Conservation (phyloP, 2,329 filamentous ascomycete genomes). For the Fusarium xylarioides region DNA sequence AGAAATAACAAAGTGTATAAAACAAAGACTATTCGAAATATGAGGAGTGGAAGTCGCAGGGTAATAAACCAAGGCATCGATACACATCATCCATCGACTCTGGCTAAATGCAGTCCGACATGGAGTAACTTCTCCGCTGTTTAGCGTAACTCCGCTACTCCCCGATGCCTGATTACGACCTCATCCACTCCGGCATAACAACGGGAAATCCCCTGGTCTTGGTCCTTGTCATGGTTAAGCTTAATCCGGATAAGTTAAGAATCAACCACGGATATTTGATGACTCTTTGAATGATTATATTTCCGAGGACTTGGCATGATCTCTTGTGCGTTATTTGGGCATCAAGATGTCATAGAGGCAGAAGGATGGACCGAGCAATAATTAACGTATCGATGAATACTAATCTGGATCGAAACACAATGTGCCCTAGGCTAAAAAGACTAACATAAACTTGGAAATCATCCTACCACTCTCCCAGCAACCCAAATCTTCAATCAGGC, state of each 20-base stretch:
- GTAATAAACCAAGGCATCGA: background rate
- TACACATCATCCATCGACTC: background rate
- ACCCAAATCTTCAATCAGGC: too few relatives aligned
- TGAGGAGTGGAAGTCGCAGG: background rate
- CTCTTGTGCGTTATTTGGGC: fast-evolving
- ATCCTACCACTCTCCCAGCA: fast-evolving
- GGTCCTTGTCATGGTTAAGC: background rate
- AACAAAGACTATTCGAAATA: background rate
- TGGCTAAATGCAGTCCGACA: background rate
- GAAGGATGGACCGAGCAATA: background rate
- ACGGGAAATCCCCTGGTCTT: background rate
- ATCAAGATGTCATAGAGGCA: background rate
- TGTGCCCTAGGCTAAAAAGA: too few relatives aligned
- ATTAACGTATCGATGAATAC: background rate
- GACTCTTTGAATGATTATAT: background rate
- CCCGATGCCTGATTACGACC: background rate
- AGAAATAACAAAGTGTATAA: fast-evolving
- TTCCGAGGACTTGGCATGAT: too few relatives aligned
- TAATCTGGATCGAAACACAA: background rate
- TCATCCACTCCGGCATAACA: background rate
- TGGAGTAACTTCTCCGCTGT: background rate
- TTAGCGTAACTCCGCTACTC: background rate
- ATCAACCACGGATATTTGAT: background rate
- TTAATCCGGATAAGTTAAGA: background rate
- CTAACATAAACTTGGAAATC: background rate